Evolutionary conservation across 805 yeast species (phyloP).

Genomic region (Tetrapisispora pingtungensis): DNA sequence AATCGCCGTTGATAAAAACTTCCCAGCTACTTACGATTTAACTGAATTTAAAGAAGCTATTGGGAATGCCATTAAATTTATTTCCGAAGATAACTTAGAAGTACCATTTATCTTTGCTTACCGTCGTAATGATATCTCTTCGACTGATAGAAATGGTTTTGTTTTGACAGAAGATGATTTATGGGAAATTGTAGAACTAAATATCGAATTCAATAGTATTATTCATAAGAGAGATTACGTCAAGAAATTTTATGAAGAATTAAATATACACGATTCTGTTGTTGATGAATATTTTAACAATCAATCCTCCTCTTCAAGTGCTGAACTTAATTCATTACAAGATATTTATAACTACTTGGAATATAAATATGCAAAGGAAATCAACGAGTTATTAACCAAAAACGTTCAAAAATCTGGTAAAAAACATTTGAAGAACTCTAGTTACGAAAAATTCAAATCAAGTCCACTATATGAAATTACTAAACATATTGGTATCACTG

Average conservation of each 20-base stretch:
- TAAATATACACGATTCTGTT: slow-evolving; percentile 49
- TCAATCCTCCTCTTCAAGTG: slow-evolving; percentile 46
- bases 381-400: slow-evolving; percentile 29
- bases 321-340: slow-evolving; percentile 53
- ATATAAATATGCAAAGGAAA: slow-evolving; percentile 47
- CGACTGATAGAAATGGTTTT: slow-evolving; percentile 35
- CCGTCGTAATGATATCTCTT: slow-evolving; percentile 71
- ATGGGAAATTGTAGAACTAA: slow-evolving; percentile 83
- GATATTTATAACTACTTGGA: slow-evolving; percentile 78
- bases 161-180: slow-evolving; percentile 69
- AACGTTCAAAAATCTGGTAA: slow-evolving; percentile 28
- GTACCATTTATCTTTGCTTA: slow-evolving; percentile 95
- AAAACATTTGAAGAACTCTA: slow-evolving; percentile 50
- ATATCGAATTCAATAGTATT: slow-evolving; percentile 79
- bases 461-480: slow-evolving; percentile 59
- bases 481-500: slow-evolving; percentile 63
- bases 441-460: slow-evolving; percentile 56
- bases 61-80: slow-evolving; percentile 55
- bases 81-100: slow-evolving; percentile 71
- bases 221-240: slow-evolving; percentile 62
- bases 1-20: slow-evolving; percentile 47
- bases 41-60: slow-evolving; percentile 61
- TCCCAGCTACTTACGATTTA: slow-evolving; percentile 29
- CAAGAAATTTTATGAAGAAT: slow-evolving; percentile 41
- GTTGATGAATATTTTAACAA: slow-evolving; percentile 44